Conservation (phyloP, 169 alveolate genomes). For the Theileria annulata region DNA sequence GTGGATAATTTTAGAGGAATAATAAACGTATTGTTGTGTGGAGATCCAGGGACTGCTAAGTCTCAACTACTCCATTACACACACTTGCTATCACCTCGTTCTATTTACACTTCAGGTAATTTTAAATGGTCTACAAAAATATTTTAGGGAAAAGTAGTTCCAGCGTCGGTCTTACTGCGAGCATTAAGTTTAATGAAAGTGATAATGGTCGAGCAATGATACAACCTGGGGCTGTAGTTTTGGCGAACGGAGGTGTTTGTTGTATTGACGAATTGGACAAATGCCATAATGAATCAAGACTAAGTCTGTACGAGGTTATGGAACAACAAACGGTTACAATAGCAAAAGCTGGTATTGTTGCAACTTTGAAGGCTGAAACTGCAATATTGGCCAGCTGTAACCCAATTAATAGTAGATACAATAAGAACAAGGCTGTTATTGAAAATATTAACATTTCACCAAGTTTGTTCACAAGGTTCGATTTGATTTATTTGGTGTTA, state of each 20-base stretch:
- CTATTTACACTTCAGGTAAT: constrained; percentile 96
- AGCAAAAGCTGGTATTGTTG: constrained; percentile 98
- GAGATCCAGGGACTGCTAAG: constrained; percentile 99
- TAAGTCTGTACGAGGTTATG: constrained; percentile 98
- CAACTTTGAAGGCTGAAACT: constrained; percentile 92
- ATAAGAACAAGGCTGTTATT: constrained; percentile 94
- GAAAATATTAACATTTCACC: constrained; percentile 97
- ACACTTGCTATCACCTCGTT: constrained; percentile 94
- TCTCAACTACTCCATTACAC: constrained; percentile 96
- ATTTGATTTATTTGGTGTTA: constrained; percentile 88
- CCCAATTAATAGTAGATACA: constrained; percentile 95
- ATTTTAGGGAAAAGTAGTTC: constrained; percentile 76
- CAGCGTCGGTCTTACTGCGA: constrained; percentile 98
- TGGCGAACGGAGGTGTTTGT: constrained; percentile 97
- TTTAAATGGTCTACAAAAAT: background rate
- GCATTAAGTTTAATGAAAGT: constrained; percentile 93
- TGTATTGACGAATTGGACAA: constrained; percentile 99
- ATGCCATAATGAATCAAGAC: constrained; percentile 98
- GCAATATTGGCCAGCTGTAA: constrained; percentile 98
- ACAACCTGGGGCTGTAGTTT: constrained; percentile 98
- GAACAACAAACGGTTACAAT: constrained; percentile 99
- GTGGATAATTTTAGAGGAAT: constrained; percentile 85
- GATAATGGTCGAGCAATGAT: constrained; percentile 94
- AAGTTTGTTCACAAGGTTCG: constrained; percentile 94
- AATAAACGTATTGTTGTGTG: constrained; percentile 95